These are phyloP conservation scores for Vicia faba DNA, from an alignment of 306 rosid genomes.

Conservation along the genomic window DNA sequence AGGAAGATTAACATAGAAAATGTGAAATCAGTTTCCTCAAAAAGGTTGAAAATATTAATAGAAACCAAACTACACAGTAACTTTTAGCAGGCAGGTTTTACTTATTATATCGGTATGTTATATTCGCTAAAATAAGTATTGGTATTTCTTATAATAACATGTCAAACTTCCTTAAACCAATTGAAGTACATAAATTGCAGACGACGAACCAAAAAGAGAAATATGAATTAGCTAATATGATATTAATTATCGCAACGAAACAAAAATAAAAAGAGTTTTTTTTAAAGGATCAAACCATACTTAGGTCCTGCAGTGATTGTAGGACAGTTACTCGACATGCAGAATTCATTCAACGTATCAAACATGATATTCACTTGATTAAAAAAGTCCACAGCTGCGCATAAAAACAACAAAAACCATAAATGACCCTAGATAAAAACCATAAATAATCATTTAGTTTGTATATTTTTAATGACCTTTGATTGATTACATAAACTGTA, in stretches of 20 bases:
- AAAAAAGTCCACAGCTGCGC: constrained; percentile 85
- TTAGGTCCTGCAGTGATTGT: constrained; percentile 86
- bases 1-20: constrained; percentile 18
- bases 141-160: constrained; percentile 5
- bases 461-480: too few species aligned
- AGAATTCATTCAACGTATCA: constrained; percentile 88
- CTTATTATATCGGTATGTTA: neutral
- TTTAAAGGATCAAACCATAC: constrained; percentile 50
- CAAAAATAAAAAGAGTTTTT: constrained; percentile 24
- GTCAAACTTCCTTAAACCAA: constrained; percentile 14
- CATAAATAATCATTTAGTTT: too few species aligned
- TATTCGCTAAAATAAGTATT: constrained; percentile 26
- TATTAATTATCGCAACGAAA: neutral
- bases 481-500: too few species aligned
- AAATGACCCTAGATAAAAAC: neutral
- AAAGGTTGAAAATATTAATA: neutral
- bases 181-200: constrained; percentile 19
- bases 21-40: neutral
- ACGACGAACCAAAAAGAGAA: constrained; percentile 23
- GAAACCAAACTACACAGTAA: neutral
- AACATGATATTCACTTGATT: constrained; percentile 82
- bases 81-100: constrained; percentile 17
- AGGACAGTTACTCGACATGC: constrained; percentile 76
- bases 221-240: constrained; percentile 16
- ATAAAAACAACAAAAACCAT: constrained; percentile 5